A percentile compares a stretch with the other conserved stretches of the same genome.
Conservation (phyloP, 1,284 basidiomycete genomes). For the Trichosporon inkin region DNA sequence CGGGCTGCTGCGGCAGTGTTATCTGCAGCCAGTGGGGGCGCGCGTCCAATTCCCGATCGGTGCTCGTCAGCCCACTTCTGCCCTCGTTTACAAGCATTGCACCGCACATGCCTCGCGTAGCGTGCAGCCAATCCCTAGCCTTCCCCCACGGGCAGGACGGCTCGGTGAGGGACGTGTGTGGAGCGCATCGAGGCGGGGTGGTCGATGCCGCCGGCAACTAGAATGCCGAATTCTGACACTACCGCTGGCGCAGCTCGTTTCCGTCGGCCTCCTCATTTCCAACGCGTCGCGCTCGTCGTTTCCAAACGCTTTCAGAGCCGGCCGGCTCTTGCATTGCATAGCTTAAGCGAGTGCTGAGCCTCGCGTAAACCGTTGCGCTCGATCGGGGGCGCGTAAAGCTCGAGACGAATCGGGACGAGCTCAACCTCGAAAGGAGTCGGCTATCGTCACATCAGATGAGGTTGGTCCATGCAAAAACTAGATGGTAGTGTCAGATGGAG, state of each 20-base stretch:
- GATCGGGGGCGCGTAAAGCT: background rate
- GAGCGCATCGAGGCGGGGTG: background rate
- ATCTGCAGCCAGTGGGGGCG: slow-evolving; percentile 5
- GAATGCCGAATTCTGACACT: slow-evolving; percentile 1
- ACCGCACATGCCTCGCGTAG: too few relatives aligned
- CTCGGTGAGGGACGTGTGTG: background rate
- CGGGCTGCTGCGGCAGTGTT: background rate
- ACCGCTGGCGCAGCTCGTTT: background rate
- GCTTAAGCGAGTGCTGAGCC: background rate
- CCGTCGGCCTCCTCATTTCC: background rate
- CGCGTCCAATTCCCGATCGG: background rate
- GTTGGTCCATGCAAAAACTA: background rate
- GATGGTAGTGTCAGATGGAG: too few relatives aligned
- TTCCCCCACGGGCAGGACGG: background rate
- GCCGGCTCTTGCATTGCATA: background rate
- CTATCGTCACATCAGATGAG: background rate
- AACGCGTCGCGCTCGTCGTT: background rate
- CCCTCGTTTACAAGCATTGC: background rate
- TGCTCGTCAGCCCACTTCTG: background rate
- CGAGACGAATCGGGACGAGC: background rate
- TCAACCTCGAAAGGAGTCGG: background rate
- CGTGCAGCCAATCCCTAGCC: background rate
- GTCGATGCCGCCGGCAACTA: slow-evolving; percentile 3
- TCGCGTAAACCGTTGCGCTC: background rate
- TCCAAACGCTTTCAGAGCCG: background rate